Conservation (phyloP, 2,329 filamentous ascomycete genomes). For the Phoma herbarum region DNA sequence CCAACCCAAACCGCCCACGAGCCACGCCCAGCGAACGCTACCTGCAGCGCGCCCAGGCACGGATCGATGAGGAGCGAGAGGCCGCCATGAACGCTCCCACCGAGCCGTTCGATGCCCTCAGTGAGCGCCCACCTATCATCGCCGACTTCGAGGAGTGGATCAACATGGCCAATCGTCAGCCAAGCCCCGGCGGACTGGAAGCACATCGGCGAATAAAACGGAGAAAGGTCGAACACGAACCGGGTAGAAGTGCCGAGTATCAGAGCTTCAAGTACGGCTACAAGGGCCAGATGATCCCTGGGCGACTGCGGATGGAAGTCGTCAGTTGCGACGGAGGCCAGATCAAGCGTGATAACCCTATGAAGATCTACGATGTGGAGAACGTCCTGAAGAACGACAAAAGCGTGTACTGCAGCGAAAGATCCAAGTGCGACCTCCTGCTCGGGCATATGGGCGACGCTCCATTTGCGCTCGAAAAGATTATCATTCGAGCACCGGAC, state of each 20-base stretch:
- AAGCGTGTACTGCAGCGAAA: slow-evolving; percentile 89
- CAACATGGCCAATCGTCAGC: slow-evolving; percentile 8
- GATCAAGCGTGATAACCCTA: slow-evolving; percentile 66
- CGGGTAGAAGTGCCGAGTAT: slow-evolving; percentile 32
- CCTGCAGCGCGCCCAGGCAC: slow-evolving; percentile 44
- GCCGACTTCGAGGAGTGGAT: slow-evolving; percentile 11
- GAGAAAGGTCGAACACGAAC: slow-evolving; percentile 53
- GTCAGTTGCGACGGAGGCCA: slow-evolving; percentile 86
- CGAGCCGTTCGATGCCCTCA: slow-evolving; percentile 36
- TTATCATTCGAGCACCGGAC: slow-evolving; percentile 86
- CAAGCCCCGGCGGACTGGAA: slow-evolving; percentile 16
- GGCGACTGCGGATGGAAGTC: slow-evolving; percentile 84
- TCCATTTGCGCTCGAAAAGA: slow-evolving; percentile 82
- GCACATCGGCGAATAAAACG: slow-evolving; percentile 42
- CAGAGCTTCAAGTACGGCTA: slow-evolving; percentile 77
- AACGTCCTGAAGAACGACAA: slow-evolving; percentile 85
- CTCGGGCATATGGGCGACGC: slow-evolving; percentile 81
- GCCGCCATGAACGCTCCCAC: slow-evolving; percentile 34
- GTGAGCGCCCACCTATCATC: slow-evolving; percentile 26
- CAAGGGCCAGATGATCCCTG: slow-evolving; percentile 86
- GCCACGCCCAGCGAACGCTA: slow-evolving; percentile 50
- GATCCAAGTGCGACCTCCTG: slow-evolving; percentile 86
- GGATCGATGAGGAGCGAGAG: slow-evolving; percentile 38
- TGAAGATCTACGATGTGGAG: slow-evolving; percentile 61
- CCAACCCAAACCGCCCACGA: slow-evolving; percentile 41